phyloP scores from a whole-genome alignment of 2,329 filamentous ascomycete species.

The Trichophyton schoenleinii region DNA sequence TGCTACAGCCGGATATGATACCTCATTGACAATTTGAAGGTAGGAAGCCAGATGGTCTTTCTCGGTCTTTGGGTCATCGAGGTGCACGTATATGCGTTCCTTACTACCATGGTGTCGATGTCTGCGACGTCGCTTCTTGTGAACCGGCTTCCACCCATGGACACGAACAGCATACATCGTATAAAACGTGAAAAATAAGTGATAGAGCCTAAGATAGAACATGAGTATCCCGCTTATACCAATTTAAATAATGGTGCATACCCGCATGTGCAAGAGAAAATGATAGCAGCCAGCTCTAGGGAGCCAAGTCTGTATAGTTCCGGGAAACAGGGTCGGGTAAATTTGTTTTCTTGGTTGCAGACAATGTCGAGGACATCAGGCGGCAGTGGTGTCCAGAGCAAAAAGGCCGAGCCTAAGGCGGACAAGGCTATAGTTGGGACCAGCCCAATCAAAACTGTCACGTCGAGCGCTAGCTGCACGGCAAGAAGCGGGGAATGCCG shows the following conservation, averaged over 20 bases:
- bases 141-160: neutral
- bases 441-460: conserved; percentile 5
- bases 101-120: conserved; percentile 3
- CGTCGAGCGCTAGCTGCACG: neutral
- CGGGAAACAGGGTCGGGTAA: conserved; percentile 20
- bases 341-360: conserved; percentile 19
- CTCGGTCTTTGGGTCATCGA: neutral
- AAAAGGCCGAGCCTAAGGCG: conserved; percentile 20
- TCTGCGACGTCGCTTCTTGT: conserved; percentile 4
- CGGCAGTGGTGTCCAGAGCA: conserved; percentile 17
- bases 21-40: neutral
- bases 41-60: neutral
- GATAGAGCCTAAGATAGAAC: neutral
- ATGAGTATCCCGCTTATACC: neutral
- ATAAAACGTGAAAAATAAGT: conserved; percentile 5
- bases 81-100: conserved; percentile 8
- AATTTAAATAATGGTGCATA: conserved; percentile 7
- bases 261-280: conserved; percentile 20
- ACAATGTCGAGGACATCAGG: conserved; percentile 7
- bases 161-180: conserved; percentile 4
- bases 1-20: neutral
- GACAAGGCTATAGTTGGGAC: conserved; percentile 19
- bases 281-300: conserved; percentile 21
- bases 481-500: neutral
- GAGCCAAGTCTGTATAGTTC: conserved; percentile 20